phyloP scores from a whole-genome alignment of 73 alveolate species.

The Tetrahymena elliotti region DNA sequence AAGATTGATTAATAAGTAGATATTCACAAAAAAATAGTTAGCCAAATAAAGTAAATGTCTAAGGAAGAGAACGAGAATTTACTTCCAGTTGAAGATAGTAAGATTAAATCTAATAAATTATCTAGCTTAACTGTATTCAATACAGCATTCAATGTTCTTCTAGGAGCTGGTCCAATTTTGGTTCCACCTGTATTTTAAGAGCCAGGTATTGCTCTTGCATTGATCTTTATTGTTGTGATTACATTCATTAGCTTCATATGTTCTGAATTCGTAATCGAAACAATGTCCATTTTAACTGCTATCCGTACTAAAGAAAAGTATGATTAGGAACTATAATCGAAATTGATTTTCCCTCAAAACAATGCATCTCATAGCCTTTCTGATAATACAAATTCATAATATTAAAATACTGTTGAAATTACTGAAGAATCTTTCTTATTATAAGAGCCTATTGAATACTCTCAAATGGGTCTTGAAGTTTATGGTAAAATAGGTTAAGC shows the following conservation, averaged over 20 bases:
- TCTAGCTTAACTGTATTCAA: slow-evolving; percentile 13
- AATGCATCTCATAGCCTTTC: neutral
- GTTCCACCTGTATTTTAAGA: slow-evolving; percentile 9
- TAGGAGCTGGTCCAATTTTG: slow-evolving; percentile 31
- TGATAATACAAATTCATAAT: neutral
- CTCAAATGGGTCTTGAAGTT: slow-evolving; percentile 20
- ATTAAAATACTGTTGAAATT: neutral
- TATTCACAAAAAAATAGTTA: neutral
- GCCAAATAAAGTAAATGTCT: neutral
- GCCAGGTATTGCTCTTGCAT: slow-evolving; percentile 30
- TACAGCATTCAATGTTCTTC: slow-evolving; percentile 22
- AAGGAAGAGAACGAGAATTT: neutral
- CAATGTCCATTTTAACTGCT: neutral
- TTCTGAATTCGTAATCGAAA: slow-evolving; percentile 24
- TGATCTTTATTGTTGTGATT: neutral
- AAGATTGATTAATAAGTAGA: no score
- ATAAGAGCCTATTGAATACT: slow-evolving; percentile 22
- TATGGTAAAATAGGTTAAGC: slow-evolving; percentile 13
- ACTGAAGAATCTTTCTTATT: neutral
- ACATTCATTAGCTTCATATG: slow-evolving; percentile 21
- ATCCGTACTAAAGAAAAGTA: neutral
- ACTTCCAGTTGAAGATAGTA: neutral
- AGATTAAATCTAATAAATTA: neutral
- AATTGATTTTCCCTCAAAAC: neutral
- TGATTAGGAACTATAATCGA: neutral